Evolutionary conservation across 139 green algal species (phyloP).

Genomic region (Pseudopediastrum boryanum): DNA sequence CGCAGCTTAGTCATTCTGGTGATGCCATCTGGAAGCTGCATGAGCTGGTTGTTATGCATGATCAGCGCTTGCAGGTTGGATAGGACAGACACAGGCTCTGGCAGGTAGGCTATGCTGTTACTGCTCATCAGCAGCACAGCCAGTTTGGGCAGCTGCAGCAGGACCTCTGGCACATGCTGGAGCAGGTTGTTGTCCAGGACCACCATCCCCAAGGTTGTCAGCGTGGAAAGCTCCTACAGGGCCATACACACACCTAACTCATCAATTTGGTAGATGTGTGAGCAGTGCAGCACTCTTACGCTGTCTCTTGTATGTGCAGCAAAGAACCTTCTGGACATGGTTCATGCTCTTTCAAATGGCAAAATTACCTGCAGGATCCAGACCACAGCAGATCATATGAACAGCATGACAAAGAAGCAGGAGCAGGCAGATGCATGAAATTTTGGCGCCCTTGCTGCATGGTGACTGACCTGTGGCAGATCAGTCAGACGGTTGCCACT

Average conservation of each 20-base stretch:
- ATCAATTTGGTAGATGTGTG: no score
- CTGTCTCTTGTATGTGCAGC: no score
- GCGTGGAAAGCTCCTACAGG: conserved; percentile 34
- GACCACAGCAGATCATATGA: no score
- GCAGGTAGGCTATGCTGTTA: conserved; percentile 46
- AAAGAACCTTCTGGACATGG: no score
- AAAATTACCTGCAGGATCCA: no score
- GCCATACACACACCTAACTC: not conserved
- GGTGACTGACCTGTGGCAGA: conserved; percentile 21
- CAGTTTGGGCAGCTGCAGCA: conserved; percentile 41
- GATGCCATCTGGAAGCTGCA: conserved; percentile 31
- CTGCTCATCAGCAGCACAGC: conserved; percentile 49
- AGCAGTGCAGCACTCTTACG: no score
- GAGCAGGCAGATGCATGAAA: no score
- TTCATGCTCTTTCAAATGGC: no score
- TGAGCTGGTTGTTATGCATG: conserved; percentile 47
- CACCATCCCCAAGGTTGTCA: conserved; percentile 35
- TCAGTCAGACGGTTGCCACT: conserved; percentile 46
- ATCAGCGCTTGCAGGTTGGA: conserved; percentile 51
- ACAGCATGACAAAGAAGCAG: no score
- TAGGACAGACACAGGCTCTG: conserved; percentile 10
- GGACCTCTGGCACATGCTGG: conserved; percentile 29
- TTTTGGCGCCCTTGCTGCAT: no score
- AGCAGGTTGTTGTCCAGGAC: conserved; percentile 60
- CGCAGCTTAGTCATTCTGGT: conserved; percentile 15